These are phyloP conservation scores for Populus davidiana DNA, from an alignment of 345 rosid genomes.

Conservation along the genomic window DNA sequence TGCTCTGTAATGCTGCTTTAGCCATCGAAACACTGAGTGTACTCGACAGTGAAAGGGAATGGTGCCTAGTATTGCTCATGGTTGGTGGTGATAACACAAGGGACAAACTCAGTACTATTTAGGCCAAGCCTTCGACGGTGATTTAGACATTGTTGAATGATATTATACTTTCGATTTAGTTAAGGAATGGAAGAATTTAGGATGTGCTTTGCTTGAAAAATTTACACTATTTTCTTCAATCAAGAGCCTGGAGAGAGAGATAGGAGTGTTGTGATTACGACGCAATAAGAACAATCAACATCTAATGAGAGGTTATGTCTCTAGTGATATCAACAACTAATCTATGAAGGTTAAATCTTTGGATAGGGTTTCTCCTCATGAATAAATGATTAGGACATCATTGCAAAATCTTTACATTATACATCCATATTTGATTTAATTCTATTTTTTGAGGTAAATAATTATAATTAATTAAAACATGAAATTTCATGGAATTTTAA, in stretches of 20 bases:
- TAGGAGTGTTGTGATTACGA: neutral
- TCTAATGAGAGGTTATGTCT: neutral
- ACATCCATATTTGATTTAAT: neutral
- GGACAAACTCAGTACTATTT: too few relatives aligned
- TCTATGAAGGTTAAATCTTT: neutral
- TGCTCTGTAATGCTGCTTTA: neutral
- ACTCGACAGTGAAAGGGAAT: neutral
- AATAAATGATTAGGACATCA: neutral
- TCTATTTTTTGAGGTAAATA: too few relatives aligned
- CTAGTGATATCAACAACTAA: neutral
- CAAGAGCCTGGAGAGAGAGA: too few relatives aligned
- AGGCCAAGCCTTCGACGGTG: too few relatives aligned
- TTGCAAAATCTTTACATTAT: neutral
- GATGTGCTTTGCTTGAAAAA: too few relatives aligned
- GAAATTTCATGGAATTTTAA: neutral
- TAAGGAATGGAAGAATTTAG: neutral
- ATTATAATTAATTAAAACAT: neutral
- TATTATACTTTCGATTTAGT: neutral
- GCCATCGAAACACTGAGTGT: neutral
- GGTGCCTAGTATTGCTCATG: neutral
- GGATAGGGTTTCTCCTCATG: slow-evolving; percentile 8
- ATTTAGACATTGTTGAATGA: too few relatives aligned
- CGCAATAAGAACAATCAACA: neutral
- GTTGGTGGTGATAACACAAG: neutral
- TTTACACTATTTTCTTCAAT: too few relatives aligned